Evolutionary conservation across 2,329 filamentous ascomycete genomes (phyloP).

Genomic region (Ciborinia camelliae): DNA sequence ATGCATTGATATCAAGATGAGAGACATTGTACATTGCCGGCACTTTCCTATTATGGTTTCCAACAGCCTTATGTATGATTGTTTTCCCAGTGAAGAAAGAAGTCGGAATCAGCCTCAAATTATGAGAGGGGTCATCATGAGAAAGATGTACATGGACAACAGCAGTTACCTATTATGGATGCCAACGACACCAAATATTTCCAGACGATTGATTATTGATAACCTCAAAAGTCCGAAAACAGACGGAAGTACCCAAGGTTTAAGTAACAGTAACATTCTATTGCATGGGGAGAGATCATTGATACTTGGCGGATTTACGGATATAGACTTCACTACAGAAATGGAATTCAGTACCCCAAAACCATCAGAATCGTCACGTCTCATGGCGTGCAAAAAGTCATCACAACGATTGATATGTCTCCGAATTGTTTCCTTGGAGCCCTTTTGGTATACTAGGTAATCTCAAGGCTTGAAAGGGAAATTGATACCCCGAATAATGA

Average conservation of each 20-base stretch:
- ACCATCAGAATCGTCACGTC: background rate
- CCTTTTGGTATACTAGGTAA: background rate
- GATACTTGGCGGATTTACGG: background rate
- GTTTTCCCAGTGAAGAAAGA: too few species aligned
- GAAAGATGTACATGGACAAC: background rate
- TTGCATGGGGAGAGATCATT: background rate
- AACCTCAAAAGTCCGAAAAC: background rate
- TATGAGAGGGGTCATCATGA: background rate
- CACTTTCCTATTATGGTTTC: background rate
- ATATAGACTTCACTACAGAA: background rate
- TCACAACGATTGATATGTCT: background rate
- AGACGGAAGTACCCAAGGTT: background rate
- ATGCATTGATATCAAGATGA: background rate
- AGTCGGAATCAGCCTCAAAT: background rate
- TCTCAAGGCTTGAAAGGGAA: background rate
- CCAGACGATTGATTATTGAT: background rate
- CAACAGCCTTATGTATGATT: background rate
- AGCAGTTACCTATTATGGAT: background rate
- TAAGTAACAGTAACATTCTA: too few species aligned
- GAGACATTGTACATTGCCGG: background rate
- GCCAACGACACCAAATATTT: background rate
- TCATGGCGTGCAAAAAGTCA: background rate
- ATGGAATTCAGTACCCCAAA: background rate
- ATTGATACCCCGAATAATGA: background rate
- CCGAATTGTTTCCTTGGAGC: background rate